phyloP scores from a whole-genome alignment of 768 basidiomycete species.

The Collybia sordida region DNA sequence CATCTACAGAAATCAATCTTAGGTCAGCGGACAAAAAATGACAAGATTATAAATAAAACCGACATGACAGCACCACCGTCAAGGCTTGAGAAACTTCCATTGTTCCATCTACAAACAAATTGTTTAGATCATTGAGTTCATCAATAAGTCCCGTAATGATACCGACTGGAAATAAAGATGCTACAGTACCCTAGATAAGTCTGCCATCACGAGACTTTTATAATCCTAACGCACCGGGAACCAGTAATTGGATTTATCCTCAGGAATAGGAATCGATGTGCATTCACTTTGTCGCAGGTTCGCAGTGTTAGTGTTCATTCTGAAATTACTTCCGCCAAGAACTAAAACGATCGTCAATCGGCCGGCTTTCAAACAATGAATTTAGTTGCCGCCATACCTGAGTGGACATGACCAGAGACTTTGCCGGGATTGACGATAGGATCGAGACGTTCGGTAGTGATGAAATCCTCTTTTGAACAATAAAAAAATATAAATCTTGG shows the following conservation, averaged over 20 bases:
- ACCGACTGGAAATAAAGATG: slow-evolving; percentile 52
- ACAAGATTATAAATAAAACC: slow-evolving; percentile 18
- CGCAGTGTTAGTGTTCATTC: slow-evolving; percentile 38
- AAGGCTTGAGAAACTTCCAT: slow-evolving; percentile 45
- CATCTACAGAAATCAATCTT: slow-evolving; percentile 22
- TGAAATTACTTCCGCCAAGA: slow-evolving; percentile 54
- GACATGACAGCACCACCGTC: slow-evolving; percentile 45
- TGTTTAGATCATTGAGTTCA: neutral
- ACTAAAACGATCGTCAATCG: slow-evolving; percentile 27
- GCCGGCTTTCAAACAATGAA: neutral
- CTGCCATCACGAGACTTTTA: neutral
- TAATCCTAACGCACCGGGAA: slow-evolving; percentile 41
- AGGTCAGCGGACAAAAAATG: neutral
- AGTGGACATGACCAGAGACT: slow-evolving; percentile 47
- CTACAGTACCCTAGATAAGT: slow-evolving; percentile 21
- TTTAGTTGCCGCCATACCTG: slow-evolving; percentile 27
- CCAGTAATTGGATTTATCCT: slow-evolving; percentile 58
- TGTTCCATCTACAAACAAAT: slow-evolving; percentile 36
- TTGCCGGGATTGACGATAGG: slow-evolving; percentile 48
- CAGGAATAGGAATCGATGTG: slow-evolving; percentile 50
- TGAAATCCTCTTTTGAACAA: slow-evolving; percentile 32
- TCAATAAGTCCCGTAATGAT: neutral
- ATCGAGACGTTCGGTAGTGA: slow-evolving; percentile 50
- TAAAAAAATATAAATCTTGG: neutral
- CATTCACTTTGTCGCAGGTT: slow-evolving; percentile 45